Percentiles rank a stretch among this genome's conserved stretches.
Conservation (phyloP, 2,329 filamentous ascomycete species). For the Curvularia sp. region DNA sequence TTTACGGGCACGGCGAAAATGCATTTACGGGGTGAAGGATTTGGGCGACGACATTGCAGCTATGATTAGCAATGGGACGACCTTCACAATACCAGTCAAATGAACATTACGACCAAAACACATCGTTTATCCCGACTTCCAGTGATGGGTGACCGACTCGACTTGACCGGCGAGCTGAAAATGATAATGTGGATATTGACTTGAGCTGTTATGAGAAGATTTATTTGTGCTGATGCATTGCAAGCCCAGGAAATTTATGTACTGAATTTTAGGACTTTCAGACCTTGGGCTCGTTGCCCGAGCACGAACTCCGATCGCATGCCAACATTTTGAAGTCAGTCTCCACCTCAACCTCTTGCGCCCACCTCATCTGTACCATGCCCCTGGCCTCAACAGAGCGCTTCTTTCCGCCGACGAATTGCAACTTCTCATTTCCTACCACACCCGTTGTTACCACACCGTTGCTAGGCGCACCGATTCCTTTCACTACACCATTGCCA, state of each 20-base stretch:
- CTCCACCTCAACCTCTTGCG: conserved; percentile 33
- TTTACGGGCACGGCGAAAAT: conserved; percentile 51
- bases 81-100: conserved; percentile 47
- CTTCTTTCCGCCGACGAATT: conserved; percentile 48
- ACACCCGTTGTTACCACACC: conserved; percentile 60
- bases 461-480: conserved; percentile 52
- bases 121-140: conserved; percentile 4
- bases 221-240: not conserved
- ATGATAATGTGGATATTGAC: not conserved
- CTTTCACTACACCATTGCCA: conserved; percentile 59
- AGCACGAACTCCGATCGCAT: conserved; percentile 39
- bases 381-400: conserved; percentile 26
- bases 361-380: conserved; percentile 44
- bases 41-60: conserved; percentile 46
- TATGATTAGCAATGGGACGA: conserved; percentile 46
- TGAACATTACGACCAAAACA: conserved; percentile 41
- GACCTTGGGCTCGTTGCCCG: conserved; percentile 9
- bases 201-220: not conserved
- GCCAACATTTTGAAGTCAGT: conserved; percentile 30
- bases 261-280: conserved; percentile 6
- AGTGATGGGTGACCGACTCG: conserved; percentile 13
- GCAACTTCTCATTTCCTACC: conserved; percentile 58
- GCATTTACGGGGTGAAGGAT: conserved; percentile 50
- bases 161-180: not conserved
- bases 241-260: conserved; percentile 6